phyloP scores from a whole-genome alignment of 1,284 basidiomycete species.

The Microbotryum saponariae region DNA sequence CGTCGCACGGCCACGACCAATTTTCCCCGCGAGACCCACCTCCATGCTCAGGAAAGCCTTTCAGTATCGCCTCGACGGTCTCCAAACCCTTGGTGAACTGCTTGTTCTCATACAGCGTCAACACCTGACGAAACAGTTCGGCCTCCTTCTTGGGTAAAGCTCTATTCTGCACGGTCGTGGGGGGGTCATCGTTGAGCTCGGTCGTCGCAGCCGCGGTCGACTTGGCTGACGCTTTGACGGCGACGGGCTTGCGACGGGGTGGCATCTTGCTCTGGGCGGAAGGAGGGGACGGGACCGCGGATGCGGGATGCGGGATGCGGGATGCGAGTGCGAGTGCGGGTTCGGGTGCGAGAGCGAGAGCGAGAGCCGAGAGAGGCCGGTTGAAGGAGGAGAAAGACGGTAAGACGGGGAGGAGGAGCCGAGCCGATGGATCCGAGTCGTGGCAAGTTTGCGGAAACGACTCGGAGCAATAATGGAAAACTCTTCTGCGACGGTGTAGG shows the following conservation, averaged over 20 bases:
- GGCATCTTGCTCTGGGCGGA: constrained; percentile 2
- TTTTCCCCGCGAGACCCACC: constrained; percentile 49
- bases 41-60: constrained; percentile 92
- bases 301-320: neutral
- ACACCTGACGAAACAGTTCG: constrained; percentile 75
- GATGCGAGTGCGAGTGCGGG: too few species aligned
- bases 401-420: too few species aligned
- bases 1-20: too few species aligned
- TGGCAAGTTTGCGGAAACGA: too few species aligned
- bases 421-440: too few species aligned
- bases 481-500: too few species aligned
- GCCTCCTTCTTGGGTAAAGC: constrained; percentile 75
- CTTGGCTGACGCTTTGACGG: neutral
- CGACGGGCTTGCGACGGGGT: constrained; percentile 10
- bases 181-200: neutral
- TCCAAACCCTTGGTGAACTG: constrained; percentile 87
- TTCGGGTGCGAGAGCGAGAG: too few species aligned
- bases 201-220: neutral
- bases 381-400: too few species aligned
- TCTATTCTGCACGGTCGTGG: constrained; percentile 7
- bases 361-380: too few species aligned
- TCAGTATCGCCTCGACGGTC: constrained; percentile 86
- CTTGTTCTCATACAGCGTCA: constrained; percentile 74
- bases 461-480: too few species aligned
- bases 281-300: neutral